phyloP scores from a whole-genome alignment of 352 stramenopile species.

The Globisporangium lucens region DNA sequence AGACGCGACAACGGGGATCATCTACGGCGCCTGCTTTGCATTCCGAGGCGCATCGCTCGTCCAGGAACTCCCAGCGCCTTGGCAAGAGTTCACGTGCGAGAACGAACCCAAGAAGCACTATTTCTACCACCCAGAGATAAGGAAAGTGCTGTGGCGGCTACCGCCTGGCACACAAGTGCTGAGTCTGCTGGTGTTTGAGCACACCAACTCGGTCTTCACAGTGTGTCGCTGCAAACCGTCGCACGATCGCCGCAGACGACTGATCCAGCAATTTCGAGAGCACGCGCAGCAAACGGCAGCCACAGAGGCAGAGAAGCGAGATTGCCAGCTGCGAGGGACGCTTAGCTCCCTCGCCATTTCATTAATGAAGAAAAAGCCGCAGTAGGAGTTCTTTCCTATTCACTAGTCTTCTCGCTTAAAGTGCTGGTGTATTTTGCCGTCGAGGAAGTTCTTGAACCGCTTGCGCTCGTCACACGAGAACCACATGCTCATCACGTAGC shows the following conservation, averaged over 20 bases:
- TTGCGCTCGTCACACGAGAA: slow-evolving; percentile 89
- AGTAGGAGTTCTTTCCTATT: slow-evolving; percentile 8
- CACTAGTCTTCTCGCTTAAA: slow-evolving; percentile 50
- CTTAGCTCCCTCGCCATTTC: slow-evolving; percentile 48
- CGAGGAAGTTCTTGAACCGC: slow-evolving; percentile 89
- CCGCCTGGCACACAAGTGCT: slow-evolving; percentile 34
- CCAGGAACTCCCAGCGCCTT: slow-evolving; percentile 30
- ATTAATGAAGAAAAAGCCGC: slow-evolving; percentile 22
- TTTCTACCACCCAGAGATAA: slow-evolving; percentile 39
- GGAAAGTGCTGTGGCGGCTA: slow-evolving; percentile 43
- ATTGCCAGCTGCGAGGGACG: slow-evolving; percentile 44
- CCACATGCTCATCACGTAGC: slow-evolving; percentile 91
- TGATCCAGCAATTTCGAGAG: slow-evolving; percentile 57
- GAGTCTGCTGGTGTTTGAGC: slow-evolving; percentile 48
- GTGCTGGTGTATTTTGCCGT: slow-evolving; percentile 78
- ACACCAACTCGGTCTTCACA: slow-evolving; percentile 53
- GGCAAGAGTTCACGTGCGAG: slow-evolving; percentile 51
- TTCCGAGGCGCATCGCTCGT: slow-evolving; percentile 39
- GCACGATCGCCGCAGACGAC: slow-evolving; percentile 34
- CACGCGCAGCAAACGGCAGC: slow-evolving; percentile 38
- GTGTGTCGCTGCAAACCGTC: slow-evolving; percentile 63
- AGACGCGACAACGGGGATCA: slow-evolving; percentile 41
- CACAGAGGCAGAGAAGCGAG: slow-evolving; percentile 36
- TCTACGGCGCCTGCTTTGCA: slow-evolving; percentile 46
- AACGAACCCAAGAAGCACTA: slow-evolving; percentile 40